Evolutionary conservation across 805 yeast genomes (phyloP), one percentile per base, ranked within the genome.

Genomic region (Monosporozyma servazzii): DNA sequence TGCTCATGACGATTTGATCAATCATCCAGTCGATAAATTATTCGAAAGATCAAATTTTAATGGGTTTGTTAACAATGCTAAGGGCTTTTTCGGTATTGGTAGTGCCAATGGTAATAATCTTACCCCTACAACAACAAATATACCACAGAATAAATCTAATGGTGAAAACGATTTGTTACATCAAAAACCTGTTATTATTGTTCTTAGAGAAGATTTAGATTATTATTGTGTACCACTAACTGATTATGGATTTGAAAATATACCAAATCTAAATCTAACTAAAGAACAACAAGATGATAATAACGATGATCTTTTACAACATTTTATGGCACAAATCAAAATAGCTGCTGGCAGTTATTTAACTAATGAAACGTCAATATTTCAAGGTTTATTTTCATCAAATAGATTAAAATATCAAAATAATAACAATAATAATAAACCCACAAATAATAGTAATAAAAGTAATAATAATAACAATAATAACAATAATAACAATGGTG

Each of bases 171-270:
- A 80, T 45, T 80, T 89, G 3, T 71, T 90, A 54, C 81, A 79
- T 56, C 81, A 80, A 54, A 86, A 88, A 58, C 99, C 98, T 0
- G 84, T 96, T 0, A 83, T 93, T 44, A 88, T 93, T 51, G 96
- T 91, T 3, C 74, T 93, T 50, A 75, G 97, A 55, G 99, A 93
- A 66, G 99, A 93, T 68, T 75, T 93, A 58, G 99, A 93, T 65
- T 93, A 80, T 69, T 93, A 90, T 67, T 87, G 95, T 56, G 82
- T 93, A 17, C 95, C 96, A 2, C 65, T 62, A 48, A 55, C 55
- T 27, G 52, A 57, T 31, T 59, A 63, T 31, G 49, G 55, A 36
- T 65, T 90, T 88, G 43, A 69, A 44, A 25, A 39, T 3, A n/a
- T 36, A 17, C 23, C 47, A 20, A 47, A 45, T 40, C 11, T 27